Evolutionary conservation across 1,284 basidiomycete genomes (phyloP).

Genomic region (Ustanciosporium gigantosporum): DNA sequence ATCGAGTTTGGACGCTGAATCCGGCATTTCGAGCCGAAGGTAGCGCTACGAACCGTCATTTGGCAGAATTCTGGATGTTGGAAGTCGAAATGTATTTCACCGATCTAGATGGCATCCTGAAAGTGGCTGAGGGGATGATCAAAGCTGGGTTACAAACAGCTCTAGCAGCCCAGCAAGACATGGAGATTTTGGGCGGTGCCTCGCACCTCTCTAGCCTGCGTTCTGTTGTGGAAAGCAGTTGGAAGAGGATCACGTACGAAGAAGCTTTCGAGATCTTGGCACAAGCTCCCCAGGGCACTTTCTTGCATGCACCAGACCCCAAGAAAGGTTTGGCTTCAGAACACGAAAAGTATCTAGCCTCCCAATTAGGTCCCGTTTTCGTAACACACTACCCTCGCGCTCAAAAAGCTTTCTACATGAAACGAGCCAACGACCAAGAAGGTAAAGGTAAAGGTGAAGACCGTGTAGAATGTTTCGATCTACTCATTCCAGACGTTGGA

Average conservation of each 20-base stretch:
- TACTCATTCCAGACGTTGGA: conserved; percentile 83
- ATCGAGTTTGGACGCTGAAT: conserved; percentile 84
- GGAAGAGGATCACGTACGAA: conserved; percentile 80
- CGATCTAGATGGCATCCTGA: conserved; percentile 28
- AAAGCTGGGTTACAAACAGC: conserved; percentile 18
- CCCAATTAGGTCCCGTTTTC: conserved; percentile 77
- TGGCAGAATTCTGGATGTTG: conserved; percentile 98
- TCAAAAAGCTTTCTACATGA: conserved; percentile 97
- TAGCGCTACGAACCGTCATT: conserved; percentile 83
- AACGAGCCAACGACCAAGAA: conserved; percentile 62
- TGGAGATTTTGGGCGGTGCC: conserved; percentile 12
- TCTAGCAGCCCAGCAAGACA: conserved; percentile 22
- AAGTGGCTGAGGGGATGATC: conserved; percentile 36
- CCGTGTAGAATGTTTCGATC: conserved; percentile 84
- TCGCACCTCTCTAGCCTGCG: conserved; percentile 1
- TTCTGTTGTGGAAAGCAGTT: conserved; percentile 51
- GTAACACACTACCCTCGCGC: conserved; percentile 82
- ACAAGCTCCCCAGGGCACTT: conserved; percentile 1
- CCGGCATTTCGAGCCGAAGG: conserved; percentile 92
- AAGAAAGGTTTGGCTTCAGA: conserved; percentile 78
- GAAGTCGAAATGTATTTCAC: conserved; percentile 70
- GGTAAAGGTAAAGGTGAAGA: conserved; percentile 63
- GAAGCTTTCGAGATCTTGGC: conserved; percentile 72
- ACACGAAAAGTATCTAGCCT: conserved; percentile 88
- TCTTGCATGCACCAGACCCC: conserved; percentile 67